Base-by-base conservation (phyloP, 768 basidiomycete genomes). In the Leccinum sublutescens region DNA sequence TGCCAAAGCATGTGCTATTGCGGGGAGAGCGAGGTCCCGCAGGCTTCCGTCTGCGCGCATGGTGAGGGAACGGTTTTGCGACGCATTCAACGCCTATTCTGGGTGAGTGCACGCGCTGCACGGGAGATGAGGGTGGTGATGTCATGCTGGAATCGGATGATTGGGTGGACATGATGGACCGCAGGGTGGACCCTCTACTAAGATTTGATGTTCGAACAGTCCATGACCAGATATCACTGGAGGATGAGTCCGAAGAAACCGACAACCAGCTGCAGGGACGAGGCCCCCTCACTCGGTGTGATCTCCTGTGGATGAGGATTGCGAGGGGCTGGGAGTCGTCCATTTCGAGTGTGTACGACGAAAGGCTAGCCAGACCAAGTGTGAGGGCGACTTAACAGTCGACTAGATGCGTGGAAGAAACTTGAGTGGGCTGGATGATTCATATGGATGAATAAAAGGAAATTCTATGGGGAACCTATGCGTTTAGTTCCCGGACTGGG, bases 251-350 rank as follows among this genome's bases (percentile, higher is more conserved):
- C 3, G 59, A 54, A 4, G 60, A 56, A 29, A 59, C 50, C 10
- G 67, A 56, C 21, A 60, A 19, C 66, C 66, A 70, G 62, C 71
- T 72, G 49, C 56, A 65, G 29, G 72, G 73, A 52, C 72, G 72
- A 19, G 73, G 72, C 23, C 72, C 72, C 52, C 62, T 66, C 15
- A 73, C 57, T 53, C 65, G 66, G 31, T 52, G 38, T 12, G 63
- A 55, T 29, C 19, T 68, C 51, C 61, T 56, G 15, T 15, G 62
- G n/a, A 27, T 23, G 17, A 61, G 52, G 2, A 60, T 21, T 4
- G 52, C 51, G 40, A 62, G 61, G 17, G 59, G 49, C 2, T 50
- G 53, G 17, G 61, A 45, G 51, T 56, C 43, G 29, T 66, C 60
- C 68, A 68, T 65, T 17, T 52, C 50, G 5, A 53, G 34, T 11